Conservation (phyloP, 495 filamentous ascomycete species). For the Neurospora hispaniola region DNA sequence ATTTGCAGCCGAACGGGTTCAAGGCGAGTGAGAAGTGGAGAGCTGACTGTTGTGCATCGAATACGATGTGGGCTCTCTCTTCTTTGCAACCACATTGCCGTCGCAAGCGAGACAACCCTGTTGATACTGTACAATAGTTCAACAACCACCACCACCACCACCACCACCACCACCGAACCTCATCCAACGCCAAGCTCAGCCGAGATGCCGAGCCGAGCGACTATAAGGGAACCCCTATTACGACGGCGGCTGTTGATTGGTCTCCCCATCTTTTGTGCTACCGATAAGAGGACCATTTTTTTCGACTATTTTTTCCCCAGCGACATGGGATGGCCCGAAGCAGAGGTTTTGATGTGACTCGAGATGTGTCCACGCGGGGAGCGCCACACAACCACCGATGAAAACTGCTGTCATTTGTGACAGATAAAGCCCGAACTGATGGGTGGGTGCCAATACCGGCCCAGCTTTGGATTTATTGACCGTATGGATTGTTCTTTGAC, state of each 20-base stretch:
- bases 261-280: neutral
- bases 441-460: neutral
- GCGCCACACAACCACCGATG: neutral
- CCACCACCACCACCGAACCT: neutral
- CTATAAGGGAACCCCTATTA: neutral
- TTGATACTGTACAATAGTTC: neutral
- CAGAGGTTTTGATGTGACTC: neutral
- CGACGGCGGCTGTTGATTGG: neutral
- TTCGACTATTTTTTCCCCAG: neutral
- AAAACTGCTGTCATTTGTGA: neutral
- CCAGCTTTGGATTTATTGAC: neutral
- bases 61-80: neutral
- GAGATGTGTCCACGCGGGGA: neutral
- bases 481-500: neutral
- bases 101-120: neutral
- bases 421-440: neutral
- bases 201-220: neutral
- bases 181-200: neutral
- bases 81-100: neutral
- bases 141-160: neutral
- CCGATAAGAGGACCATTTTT: neutral
- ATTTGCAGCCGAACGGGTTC: neutral
- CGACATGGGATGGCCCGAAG: neutral
- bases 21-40: neutral
- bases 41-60: neutral